Evolutionary conservation across 2,329 filamentous ascomycete species (phyloP).

Genomic region (Lithohypha guttulata): DNA sequence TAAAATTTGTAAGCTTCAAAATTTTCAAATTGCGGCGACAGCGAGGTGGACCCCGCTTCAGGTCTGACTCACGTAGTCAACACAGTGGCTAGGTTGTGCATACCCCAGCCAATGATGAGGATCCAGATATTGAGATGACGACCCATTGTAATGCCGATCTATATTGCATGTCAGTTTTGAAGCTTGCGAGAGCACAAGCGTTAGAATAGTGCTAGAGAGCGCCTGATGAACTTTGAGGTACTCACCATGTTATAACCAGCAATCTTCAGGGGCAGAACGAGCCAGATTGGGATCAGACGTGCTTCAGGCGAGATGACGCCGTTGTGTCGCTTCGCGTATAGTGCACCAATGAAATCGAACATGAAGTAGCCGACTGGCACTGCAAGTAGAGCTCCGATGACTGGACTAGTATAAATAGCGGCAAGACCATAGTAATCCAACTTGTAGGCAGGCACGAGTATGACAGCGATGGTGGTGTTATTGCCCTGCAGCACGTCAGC

Average conservation of each 20-base stretch:
- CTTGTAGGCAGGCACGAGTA: constrained; percentile 39
- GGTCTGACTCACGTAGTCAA: no score
- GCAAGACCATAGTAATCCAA: constrained; percentile 40
- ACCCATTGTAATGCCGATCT: constrained; percentile 40
- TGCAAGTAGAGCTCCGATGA: constrained; percentile 43
- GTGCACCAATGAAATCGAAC: constrained; percentile 39
- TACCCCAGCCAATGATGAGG: constrained; percentile 37
- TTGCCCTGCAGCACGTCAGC: no score
- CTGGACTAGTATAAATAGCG: constrained; percentile 45
- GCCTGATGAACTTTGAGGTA: no score
- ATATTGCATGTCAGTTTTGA: no score
- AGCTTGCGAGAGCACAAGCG: constrained; percentile 25
- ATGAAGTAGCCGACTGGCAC: constrained; percentile 44
- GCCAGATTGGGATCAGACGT: constrained; percentile 39
- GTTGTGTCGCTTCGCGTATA: constrained; percentile 37
- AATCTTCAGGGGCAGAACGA: constrained; percentile 38
- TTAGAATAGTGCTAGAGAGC: constrained; percentile 15
- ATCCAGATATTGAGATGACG: constrained; percentile 40
- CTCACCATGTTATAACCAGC: constrained; percentile 28
- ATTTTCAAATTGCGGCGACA: no score
- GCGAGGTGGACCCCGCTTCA: no score
- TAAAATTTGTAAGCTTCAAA: no score
- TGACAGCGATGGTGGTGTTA: constrained; percentile 44
- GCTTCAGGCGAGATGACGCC: constrained; percentile 47
- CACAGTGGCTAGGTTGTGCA: constrained; percentile 47